A percentile compares a stretch with the other conserved stretches of the same genome.
Evolutionary conservation across 2,329 filamentous ascomycete species (phyloP).

Genomic region (Blastomyces silverae): DNA sequence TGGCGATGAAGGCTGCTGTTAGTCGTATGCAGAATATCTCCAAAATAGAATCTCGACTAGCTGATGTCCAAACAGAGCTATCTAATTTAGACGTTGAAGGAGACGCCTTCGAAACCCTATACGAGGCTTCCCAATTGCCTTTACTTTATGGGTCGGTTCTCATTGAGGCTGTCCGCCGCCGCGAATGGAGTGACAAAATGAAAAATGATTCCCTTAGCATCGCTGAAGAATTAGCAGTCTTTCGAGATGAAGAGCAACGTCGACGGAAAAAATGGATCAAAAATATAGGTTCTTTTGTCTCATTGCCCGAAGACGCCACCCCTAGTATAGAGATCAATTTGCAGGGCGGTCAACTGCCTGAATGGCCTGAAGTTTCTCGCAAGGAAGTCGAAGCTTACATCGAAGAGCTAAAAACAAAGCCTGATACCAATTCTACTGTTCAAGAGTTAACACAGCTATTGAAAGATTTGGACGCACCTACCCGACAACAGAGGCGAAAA

Average conservation of each 20-base stretch:
- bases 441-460: slow-evolving; percentile 69
- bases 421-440: slow-evolving; percentile 59
- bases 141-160: slow-evolving; percentile 85
- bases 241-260: slow-evolving; percentile 87
- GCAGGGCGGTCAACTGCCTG: slow-evolving; percentile 62
- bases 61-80: slow-evolving; percentile 65
- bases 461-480: slow-evolving; percentile 71
- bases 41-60: slow-evolving; percentile 67
- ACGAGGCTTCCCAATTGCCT: slow-evolving; percentile 73
- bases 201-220: slow-evolving; percentile 77
- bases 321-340: slow-evolving; percentile 79
- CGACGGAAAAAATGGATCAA: slow-evolving; percentile 86
- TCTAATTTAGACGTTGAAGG: slow-evolving; percentile 67
- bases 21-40: slow-evolving; percentile 77
- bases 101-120: slow-evolving; percentile 72
- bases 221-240: slow-evolving; percentile 85
- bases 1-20: slow-evolving; percentile 58
- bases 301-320: slow-evolving; percentile 59
- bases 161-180: slow-evolving; percentile 74
- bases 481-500: slow-evolving; percentile 76
- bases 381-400: slow-evolving; percentile 72
- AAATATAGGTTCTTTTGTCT: slow-evolving; percentile 67
- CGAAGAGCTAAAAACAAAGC: slow-evolving; percentile 56
- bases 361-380: slow-evolving; percentile 71
- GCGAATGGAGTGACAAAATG: slow-evolving; percentile 89